Percentiles rank a stretch among this genome's conserved stretches.
These are phyloP conservation scores for Murraya koenigii DNA, from an alignment of 345 rosid species.

Conservation along the genomic window DNA sequence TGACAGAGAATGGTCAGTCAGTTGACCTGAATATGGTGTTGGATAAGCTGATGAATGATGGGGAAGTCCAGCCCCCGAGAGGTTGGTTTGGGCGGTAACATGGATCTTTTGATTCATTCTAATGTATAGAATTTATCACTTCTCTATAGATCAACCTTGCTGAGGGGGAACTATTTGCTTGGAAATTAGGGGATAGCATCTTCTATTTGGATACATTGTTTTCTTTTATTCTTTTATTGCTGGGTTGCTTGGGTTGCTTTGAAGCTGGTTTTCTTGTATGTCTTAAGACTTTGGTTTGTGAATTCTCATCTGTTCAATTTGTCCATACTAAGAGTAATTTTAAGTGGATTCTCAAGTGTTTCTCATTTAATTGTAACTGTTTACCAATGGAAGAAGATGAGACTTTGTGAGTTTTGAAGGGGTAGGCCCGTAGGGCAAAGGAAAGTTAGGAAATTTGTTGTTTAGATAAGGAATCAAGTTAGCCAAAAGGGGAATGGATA, in stretches of 20 bases:
- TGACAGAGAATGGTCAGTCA: slow-evolving; percentile 83
- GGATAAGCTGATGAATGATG: slow-evolving; percentile 91
- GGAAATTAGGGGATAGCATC: slow-evolving; percentile 9
- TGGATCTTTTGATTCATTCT: not conserved
- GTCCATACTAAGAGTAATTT: slow-evolving; percentile 16
- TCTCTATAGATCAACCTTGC: slow-evolving; percentile 11
- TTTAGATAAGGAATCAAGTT: not conserved
- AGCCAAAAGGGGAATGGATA: not conserved
- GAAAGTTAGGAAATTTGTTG: not conserved
- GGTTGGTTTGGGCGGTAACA: slow-evolving; percentile 72
- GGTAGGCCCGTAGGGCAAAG: too few species aligned
- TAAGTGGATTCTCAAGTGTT: not conserved
- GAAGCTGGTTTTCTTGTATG: slow-evolving; percentile 9
- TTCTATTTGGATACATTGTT: not conserved
- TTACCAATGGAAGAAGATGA: not conserved
- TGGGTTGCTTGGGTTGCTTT: slow-evolving; percentile 13
- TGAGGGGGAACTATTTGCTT: not conserved
- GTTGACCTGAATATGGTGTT: slow-evolving; percentile 87
- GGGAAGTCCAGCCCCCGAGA: slow-evolving; percentile 67
- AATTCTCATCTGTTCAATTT: slow-evolving; percentile 2
- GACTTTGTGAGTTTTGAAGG: not conserved
- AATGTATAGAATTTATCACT: slow-evolving; percentile 27
- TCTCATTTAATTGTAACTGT: not conserved
- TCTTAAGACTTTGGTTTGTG: slow-evolving; percentile 1
- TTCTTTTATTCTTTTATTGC: not conserved